These are phyloP conservation scores for Dothideomycetes sp. DNA, from an alignment of 2,329 filamentous ascomycete genomes.

Conservation along the genomic window DNA sequence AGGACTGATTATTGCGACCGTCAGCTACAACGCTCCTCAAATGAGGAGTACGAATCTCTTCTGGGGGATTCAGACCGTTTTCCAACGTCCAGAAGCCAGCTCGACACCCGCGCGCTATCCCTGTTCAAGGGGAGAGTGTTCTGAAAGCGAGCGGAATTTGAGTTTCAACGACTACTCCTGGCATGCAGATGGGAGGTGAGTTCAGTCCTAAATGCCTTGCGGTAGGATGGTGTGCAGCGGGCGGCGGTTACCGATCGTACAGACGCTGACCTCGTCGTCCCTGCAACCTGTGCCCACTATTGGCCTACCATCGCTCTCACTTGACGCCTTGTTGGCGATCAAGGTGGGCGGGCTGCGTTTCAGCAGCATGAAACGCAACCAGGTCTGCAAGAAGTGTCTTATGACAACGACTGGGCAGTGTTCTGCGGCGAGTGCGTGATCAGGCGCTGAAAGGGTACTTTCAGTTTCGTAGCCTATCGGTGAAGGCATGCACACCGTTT, in stretches of 20 bases:
- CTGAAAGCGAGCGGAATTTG: too few species aligned
- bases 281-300: background rate
- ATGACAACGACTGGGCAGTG: background rate
- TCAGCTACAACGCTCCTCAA: background rate
- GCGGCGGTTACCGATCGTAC: background rate
- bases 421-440: background rate
- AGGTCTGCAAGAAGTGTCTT: background rate
- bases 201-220: too few species aligned
- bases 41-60: too few species aligned
- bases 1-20: conserved; percentile 9
- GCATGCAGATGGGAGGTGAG: too few species aligned
- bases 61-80: background rate
- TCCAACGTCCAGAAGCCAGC: background rate
- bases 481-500: background rate
- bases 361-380: background rate
- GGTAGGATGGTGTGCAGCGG: background rate
- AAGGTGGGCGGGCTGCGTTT: background rate
- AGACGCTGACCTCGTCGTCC: background rate
- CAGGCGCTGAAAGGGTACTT: background rate
- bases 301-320: background rate
- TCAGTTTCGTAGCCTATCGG: background rate
- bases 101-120: background rate
- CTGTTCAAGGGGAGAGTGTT: background rate
- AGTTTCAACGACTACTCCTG: background rate
- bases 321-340: background rate